Percentiles rank a stretch among this genome's conserved stretches.
phyloP scores from a whole-genome alignment of 345 rosid genomes.

The Melaleuca quinquenervia region DNA sequence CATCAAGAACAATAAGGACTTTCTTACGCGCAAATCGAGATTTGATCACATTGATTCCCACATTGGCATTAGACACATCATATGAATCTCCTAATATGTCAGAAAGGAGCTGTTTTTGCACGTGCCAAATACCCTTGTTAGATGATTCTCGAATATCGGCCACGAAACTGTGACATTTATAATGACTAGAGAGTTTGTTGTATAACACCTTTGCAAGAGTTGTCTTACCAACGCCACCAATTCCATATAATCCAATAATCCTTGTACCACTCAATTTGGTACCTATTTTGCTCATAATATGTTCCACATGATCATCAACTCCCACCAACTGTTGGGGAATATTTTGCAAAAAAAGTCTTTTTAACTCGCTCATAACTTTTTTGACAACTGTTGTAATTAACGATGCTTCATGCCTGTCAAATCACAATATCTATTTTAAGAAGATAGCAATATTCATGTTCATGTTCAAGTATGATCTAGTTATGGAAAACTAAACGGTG shows the following conservation, averaged over 20 bases:
- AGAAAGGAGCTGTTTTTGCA: background rate
- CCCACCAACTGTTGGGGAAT: no score
- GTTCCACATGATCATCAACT: no score
- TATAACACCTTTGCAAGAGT: background rate
- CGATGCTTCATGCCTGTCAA: background rate
- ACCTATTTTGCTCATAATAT: no score
- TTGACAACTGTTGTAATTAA: background rate
- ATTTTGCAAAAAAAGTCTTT: background rate
- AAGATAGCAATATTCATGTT: background rate
- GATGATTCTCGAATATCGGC: background rate
- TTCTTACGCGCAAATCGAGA: background rate
- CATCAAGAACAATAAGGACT: background rate
- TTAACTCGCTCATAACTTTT: background rate
- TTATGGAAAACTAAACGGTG: no score
- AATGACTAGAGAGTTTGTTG: background rate
- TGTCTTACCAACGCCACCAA: background rate
- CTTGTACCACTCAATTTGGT: no score
- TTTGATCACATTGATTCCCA: background rate
- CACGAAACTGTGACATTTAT: background rate
- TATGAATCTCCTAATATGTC: no score
- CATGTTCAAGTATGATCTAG: background rate
- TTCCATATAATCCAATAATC: no score
- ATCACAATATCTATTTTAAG: background rate
- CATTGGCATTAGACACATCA: background rate
- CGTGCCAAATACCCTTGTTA: background rate